Evolutionary conservation across 345 rosid genomes (phyloP), one percentile per base, ranked within the genome.

Genomic region (Syzygium oleosum): DNA sequence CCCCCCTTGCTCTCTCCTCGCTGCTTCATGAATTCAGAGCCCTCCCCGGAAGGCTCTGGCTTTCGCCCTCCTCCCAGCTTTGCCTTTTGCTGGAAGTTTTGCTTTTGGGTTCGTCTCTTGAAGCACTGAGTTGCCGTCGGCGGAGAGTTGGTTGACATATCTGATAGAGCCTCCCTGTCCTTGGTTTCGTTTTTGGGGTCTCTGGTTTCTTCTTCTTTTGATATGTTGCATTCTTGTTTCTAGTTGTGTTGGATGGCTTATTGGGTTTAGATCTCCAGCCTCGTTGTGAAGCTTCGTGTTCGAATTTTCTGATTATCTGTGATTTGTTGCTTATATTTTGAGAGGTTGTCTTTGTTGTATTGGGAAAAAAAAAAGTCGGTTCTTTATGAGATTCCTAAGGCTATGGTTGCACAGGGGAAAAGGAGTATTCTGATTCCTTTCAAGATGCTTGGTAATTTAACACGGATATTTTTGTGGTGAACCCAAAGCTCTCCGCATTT

Each of bases 341-440:
- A 34, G 58, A 85, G 84, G 63, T 38, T 77, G 59, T 84, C 87
- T 52, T 84, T 83, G 15, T 73, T 19, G 11, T 73, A 41, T 34
- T 10, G 49, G 49, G 49, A 73, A 38, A 73, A n/a, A 46, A 85
- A 87, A 88, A 93, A 88, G 91, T 88, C 86, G 89, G 88, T 90
- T 86, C 88, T 93, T 94, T 94, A 90, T 54, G 79, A 91, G 95
- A 95, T 95, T 95, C 97, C 94, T 73, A 19, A 73, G 83, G 83
- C 83, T 73, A 5, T 73, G 49, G 86, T 85, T 73, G 53, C 90
- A 86, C 84, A 79, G 88, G 51, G 90, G 90, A 91, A 88, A 90
- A 25, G 59, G 56, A 52, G 86, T 90, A 92, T 95, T 95, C 93
- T 91, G 93, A 95, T 95, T 94, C 97, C 87, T 87, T 87, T 80